phyloP scores from a whole-genome alignment of 2,329 filamentous ascomycete genomes.

The Fusarium sp. region DNA sequence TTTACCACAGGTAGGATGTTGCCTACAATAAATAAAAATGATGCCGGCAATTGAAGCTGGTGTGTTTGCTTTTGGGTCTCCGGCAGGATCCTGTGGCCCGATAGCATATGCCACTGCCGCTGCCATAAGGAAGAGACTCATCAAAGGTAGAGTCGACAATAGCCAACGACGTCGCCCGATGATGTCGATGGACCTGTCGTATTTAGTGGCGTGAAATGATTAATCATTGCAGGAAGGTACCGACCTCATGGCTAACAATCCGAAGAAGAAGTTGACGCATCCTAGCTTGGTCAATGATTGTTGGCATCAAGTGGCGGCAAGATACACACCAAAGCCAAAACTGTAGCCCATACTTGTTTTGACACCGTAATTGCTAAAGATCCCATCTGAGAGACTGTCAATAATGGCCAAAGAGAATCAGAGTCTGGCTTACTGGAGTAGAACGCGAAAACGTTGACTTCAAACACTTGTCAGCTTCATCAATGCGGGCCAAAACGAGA shows the following conservation, averaged over 20 bases:
- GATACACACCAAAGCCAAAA: conserved; percentile 47
- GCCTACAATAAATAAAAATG: conserved; percentile 30
- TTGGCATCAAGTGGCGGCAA: background rate
- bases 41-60: conserved; percentile 18
- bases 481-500: accelerated
- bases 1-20: accelerated
- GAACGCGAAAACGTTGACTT: conserved; percentile 54
- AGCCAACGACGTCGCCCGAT: conserved; percentile 58
- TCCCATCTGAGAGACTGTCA: conserved; percentile 17
- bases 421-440: conserved; percentile 52
- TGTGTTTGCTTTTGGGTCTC: background rate
- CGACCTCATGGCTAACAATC: conserved; percentile 50
- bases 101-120: conserved; percentile 23
- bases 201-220: background rate
- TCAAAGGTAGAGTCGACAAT: conserved; percentile 55
- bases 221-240: background rate
- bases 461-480: background rate
- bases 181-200: conserved; percentile 46
- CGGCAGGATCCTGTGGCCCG: conserved; percentile 18
- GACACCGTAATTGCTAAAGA: conserved; percentile 34
- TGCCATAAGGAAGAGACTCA: conserved; percentile 46
- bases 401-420: background rate
- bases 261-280: conserved; percentile 54
- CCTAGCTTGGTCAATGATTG: conserved; percentile 25
- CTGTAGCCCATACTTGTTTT: conserved; percentile 35